These are phyloP conservation scores for Xylariales sp. DNA, from an alignment of 2,329 filamentous ascomycete genomes.

Conservation along the genomic window DNA sequence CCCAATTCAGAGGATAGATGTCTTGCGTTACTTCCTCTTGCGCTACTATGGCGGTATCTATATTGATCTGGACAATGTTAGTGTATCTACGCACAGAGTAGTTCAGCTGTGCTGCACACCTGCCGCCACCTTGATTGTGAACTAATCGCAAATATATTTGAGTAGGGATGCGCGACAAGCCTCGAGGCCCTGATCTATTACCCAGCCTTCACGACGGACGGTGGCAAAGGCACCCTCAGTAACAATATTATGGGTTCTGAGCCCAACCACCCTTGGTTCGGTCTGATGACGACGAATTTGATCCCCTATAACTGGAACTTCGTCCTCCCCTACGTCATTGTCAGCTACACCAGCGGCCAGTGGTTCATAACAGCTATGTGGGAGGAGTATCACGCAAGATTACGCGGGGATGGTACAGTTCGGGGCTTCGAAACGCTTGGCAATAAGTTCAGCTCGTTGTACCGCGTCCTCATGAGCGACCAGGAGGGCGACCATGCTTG, in stretches of 20 bases:
- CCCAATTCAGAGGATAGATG: slow-evolving; percentile 73
- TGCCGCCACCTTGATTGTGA: no score
- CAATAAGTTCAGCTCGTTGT: slow-evolving; percentile 11
- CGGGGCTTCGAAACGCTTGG: slow-evolving; percentile 9
- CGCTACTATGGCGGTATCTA: slow-evolving; percentile 76
- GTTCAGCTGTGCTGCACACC: no score
- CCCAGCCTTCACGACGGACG: slow-evolving; percentile 60
- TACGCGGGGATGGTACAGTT: slow-evolving; percentile 16
- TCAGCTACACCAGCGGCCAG: slow-evolving; percentile 69
- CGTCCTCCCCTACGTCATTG: slow-evolving; percentile 68
- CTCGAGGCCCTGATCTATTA: slow-evolving; percentile 63
- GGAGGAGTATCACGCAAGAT: slow-evolving; percentile 52
- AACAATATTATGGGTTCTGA: slow-evolving; percentile 70
- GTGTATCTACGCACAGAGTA: not conserved
- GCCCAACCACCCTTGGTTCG: slow-evolving; percentile 67
- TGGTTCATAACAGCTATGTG: slow-evolving; percentile 68
- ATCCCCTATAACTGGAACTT: slow-evolving; percentile 62
- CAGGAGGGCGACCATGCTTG: slow-evolving; percentile 17
- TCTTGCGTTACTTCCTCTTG: slow-evolving; percentile 76
- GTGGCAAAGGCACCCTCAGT: slow-evolving; percentile 22
- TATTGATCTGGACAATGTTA: slow-evolving; percentile 62
- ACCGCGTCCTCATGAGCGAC: slow-evolving; percentile 23
- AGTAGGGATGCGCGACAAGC: slow-evolving; percentile 62
- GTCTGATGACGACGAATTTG: slow-evolving; percentile 59
- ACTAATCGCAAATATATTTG: no score